Base-by-base conservation (phyloP, 768 basidiomycete species). In the Pleurotus tuoliensis region DNA sequence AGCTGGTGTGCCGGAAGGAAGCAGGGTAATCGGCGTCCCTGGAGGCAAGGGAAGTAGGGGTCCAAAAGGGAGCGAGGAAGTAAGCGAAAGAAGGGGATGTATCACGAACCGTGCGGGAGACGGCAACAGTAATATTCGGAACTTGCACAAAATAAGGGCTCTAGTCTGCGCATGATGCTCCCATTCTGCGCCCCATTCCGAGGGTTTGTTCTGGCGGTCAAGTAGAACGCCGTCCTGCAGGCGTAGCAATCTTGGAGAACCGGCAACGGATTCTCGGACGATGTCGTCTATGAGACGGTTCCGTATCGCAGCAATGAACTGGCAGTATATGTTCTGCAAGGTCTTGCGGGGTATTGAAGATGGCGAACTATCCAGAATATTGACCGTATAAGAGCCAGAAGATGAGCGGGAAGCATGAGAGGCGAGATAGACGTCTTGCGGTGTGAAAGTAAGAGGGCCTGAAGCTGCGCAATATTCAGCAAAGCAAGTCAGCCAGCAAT, bases 1-100 rank as follows among this genome's bases (percentile, higher is more conserved):
- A 2, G 90, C 89, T 2, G 90, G 88, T 3, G 81, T 83, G 27
- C 81, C 85, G 58, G 83, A 78, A 4, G 90, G 90, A 16, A 92
- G 76, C 3, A 93, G 74, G 8, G 75, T 78, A 50, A 92, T 84
- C 7, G 89, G 88, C 9, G 84, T 77, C 7, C 90, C 89, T 8
- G 82, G 67, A 24, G 78, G 66, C 15, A 82, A 65, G 18, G 83
- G 80, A 11, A 78, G 68, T 22, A 66, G 63, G 20, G 67, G 59
- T 15, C 58, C 59, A 1, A 91, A 71, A 7, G 84, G 79, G 45
- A 85, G 69, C 63, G 83, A 82, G 16, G 81, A 77, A 1, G 88
- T 87, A 4, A 81, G 67, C 9, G 76, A 71, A 37, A 89, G 73
- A 15, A 81, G 72, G 1, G 87, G 83, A 57, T 88, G 87, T n/a